Evolutionary conservation across 2,329 filamentous ascomycete genomes (phyloP), one percentile per base, ranked within the genome.

Genomic region (Thelonectria discophora): DNA sequence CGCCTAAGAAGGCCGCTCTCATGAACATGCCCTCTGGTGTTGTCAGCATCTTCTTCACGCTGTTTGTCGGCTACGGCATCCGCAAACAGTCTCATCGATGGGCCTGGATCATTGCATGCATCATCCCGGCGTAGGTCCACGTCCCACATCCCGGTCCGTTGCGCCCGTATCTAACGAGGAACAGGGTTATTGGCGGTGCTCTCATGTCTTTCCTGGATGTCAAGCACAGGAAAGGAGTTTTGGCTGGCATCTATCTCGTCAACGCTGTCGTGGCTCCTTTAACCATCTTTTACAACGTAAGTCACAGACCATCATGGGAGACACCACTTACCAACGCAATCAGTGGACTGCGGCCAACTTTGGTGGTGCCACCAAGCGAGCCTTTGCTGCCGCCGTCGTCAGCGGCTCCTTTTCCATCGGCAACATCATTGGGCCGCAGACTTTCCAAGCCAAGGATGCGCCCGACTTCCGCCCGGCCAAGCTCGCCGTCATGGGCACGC

Each of bases 391-490:
- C 10, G 81, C 82, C 17, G 72, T 83, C 52, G 77, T 85, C 65
- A 80, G 80, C 50, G 81, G 81, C 24, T 79, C 79, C 17, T 86
- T 85, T 70, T 82, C 82, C 0, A 72, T 84, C 5, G 84, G 82
- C 15, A 87, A 85, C 70, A 83, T 86, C 57, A 86, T 86, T 62
- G 84, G 84, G 0, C 84, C 84, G 1, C 81, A 86, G 69, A 86
- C 83, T 3, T 86, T 87, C 75, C 81, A 82, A 66, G 77, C 77
- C 2, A 76, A 76, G 42, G 83, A 87, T 61, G 82, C 79, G 0
- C 85, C 84, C 1, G 75, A 81, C 3, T 86, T 82, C 65, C 78
- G 79, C 12, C 83, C 82, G 0, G 85, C 83, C 15, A 85, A 86
- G 69, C 79, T 86, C 21, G 80, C 83, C 15, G 81, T 87, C 57